phyloP scores from a whole-genome alignment of 805 yeast genomes.

The Ogataea methanolica region DNA sequence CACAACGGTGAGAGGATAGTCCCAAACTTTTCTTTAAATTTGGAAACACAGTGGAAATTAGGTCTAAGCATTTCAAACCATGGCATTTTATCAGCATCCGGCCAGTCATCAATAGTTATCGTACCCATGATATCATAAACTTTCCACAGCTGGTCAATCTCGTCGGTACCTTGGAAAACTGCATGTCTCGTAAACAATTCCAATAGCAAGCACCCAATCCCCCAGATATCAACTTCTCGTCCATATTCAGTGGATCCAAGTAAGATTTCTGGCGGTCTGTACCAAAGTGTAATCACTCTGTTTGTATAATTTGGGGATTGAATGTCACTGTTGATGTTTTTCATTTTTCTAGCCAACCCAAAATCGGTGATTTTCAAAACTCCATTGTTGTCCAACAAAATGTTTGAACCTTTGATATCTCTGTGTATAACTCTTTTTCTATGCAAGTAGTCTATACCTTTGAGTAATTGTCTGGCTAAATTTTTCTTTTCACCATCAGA shows the following conservation, averaged over 20 bases:
- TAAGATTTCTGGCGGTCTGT: constrained; percentile 91
- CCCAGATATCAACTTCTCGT: constrained; percentile 93
- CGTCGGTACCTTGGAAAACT: constrained; percentile 84
- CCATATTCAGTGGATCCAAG: constrained; percentile 90
- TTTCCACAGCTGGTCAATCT: constrained; percentile 72
- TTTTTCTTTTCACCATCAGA: constrained; percentile 62
- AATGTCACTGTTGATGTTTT: constrained; percentile 40
- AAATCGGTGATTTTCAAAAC: constrained; percentile 72
- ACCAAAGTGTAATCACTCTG: constrained; percentile 94
- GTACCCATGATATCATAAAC: constrained; percentile 87
- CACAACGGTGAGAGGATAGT: constrained; percentile 44
- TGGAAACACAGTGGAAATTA: constrained; percentile 30
- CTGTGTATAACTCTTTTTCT: constrained; percentile 66
- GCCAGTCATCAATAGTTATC: constrained; percentile 72
- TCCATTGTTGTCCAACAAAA: constrained; percentile 60
- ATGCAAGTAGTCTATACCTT: constrained; percentile 69
- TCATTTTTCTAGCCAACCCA: constrained; percentile 77
- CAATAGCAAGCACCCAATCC: constrained; percentile 85
- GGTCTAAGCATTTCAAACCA: constrained; percentile 90
- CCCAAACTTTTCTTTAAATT: constrained; percentile 40
- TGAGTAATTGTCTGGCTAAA: constrained; percentile 58
- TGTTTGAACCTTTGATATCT: constrained; percentile 79
- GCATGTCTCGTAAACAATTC: constrained; percentile 77
- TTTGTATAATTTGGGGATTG: constrained; percentile 83
- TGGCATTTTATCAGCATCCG: constrained; percentile 70